These are phyloP conservation scores for Tetrapyrgos nigripes DNA, from an alignment of 1,284 basidiomycete genomes.

Conservation along the genomic window DNA sequence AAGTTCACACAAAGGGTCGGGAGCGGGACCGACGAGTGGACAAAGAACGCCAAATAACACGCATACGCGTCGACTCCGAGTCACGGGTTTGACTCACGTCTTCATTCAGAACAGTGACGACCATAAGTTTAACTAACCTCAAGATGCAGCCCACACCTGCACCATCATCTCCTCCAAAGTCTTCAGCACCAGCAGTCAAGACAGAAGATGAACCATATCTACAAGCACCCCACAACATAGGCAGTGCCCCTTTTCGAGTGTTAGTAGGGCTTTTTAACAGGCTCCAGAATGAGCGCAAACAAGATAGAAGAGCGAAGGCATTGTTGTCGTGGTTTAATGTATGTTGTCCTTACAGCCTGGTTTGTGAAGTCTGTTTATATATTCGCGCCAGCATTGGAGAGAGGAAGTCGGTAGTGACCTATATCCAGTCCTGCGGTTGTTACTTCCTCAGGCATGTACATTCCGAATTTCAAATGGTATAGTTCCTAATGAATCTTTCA, in stretches of 20 bases:
- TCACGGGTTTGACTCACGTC: conserved; percentile 5
- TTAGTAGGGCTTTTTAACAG: conserved; percentile 73
- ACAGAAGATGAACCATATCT: conserved; percentile 45
- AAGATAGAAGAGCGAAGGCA: conserved; percentile 68
- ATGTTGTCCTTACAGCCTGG: conserved; percentile 16
- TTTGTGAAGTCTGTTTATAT: conserved; percentile 11
- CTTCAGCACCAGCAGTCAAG: conserved; percentile 29
- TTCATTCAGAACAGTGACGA: not conserved
- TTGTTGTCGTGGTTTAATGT: conserved; percentile 79
- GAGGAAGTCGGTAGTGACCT: conserved; percentile 75
- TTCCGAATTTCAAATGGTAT: not conserved
- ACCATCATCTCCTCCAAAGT: conserved; percentile 30
- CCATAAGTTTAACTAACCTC: not conserved
- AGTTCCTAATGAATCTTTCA: not conserved
- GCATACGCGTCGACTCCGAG: conserved; percentile 11
- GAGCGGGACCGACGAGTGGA: not conserved
- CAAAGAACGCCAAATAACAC: conserved; percentile 41
- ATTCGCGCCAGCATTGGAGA: conserved; percentile 69
- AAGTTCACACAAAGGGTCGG: not conserved
- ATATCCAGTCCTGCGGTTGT: conserved; percentile 76
- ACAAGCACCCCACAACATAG: conserved; percentile 64
- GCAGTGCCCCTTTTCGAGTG: conserved; percentile 71
- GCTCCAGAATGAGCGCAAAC: conserved; percentile 70
- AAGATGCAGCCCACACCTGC: conserved; percentile 18
- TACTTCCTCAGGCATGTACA: conserved; percentile 72